A percentile compares a stretch with the other conserved stretches of the same genome.
phyloP scores from a whole-genome alignment of 176 grass and related monocot species.

The Rhynchospora tenuis region DNA sequence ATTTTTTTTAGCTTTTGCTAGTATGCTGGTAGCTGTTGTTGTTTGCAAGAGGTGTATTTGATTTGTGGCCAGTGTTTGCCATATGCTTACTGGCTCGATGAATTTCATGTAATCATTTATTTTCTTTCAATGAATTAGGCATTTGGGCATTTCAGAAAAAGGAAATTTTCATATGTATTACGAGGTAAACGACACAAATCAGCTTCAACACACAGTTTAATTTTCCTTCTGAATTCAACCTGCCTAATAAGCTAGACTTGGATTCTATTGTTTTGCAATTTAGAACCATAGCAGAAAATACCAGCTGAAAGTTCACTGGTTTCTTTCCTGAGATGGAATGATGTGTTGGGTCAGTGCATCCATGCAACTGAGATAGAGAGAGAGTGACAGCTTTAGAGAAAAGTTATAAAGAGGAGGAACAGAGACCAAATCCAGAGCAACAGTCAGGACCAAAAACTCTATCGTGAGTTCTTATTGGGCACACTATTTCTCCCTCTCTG shows the following conservation, averaged over 20 bases:
- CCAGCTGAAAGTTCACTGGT: not conserved
- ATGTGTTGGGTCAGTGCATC: slow-evolving; percentile 31
- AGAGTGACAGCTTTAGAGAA: slow-evolving; percentile 17
- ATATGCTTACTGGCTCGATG: too few relatives aligned
- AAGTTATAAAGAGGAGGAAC: slow-evolving; percentile 16
- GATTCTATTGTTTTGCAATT: not conserved
- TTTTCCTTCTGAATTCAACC: not conserved
- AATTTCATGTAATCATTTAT: too few relatives aligned
- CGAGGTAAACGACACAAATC: not conserved
- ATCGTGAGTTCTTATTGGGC: slow-evolving; percentile 13
- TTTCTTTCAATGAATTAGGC: too few relatives aligned
- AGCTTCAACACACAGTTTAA: not conserved
- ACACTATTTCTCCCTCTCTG: slow-evolving; percentile 17
- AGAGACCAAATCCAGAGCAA: slow-evolving; percentile 28
- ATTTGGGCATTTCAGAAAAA: too few relatives aligned
- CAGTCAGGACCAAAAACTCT: slow-evolving; percentile 21
- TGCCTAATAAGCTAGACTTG: not conserved
- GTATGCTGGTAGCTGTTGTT: too few relatives aligned
- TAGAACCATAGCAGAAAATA: not conserved
- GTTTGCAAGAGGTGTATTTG: too few relatives aligned
- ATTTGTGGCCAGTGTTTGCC: too few relatives aligned
- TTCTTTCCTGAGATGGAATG: slow-evolving; percentile 28
- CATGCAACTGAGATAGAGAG: slow-evolving; percentile 28
- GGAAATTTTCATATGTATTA: not conserved
- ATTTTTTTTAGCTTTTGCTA: too few relatives aligned